A percentile compares a stretch with the other conserved stretches of the same genome.
These are phyloP conservation scores for Colletotrichum sp. DNA, from an alignment of 2,329 filamentous ascomycete species.

Conservation along the genomic window DNA sequence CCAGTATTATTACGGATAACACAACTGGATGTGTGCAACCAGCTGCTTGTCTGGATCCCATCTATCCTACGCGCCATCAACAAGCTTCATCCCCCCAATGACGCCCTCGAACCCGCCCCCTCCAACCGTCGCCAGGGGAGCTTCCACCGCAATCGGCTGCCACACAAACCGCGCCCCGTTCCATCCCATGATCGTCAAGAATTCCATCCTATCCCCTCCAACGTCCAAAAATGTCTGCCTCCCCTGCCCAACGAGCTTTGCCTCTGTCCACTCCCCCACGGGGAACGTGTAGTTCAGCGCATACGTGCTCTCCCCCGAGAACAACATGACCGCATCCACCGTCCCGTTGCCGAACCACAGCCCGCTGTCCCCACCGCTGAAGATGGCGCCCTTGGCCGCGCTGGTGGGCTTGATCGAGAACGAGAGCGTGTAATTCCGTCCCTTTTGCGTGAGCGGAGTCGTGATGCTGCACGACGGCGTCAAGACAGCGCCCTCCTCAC, in stretches of 20 bases:
- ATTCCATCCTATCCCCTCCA: constrained; percentile 10
- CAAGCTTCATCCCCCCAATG: constrained; percentile 16
- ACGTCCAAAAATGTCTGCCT: constrained; percentile 15
- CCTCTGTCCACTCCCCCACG: constrained; percentile 17
- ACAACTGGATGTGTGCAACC: not conserved
- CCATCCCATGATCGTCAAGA: constrained; percentile 18
- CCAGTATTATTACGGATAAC: not conserved
- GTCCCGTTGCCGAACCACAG: constrained; percentile 21
- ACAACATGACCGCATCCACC: constrained; percentile 17
- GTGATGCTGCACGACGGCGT: constrained; percentile 42
- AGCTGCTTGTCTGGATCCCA: not conserved
- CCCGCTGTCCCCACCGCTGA: constrained; percentile 19
- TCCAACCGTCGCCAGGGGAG: constrained; percentile 12
- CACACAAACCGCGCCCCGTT: constrained; percentile 11
- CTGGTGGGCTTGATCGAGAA: constrained; percentile 38
- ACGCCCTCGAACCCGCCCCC: constrained; percentile 13
- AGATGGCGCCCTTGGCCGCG: constrained; percentile 8
- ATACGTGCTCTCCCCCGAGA: constrained; percentile 19
- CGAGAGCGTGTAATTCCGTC: constrained; percentile 59
- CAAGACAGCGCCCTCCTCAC: constrained; percentile 30
- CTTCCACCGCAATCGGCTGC: constrained; percentile 16
- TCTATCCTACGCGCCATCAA: constrained; percentile 3
- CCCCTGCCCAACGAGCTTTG: constrained; percentile 9
- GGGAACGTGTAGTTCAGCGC: constrained; percentile 22
- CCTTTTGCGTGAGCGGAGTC: constrained; percentile 57